Conservation (phyloP, 495 filamentous ascomycete species). For the Penicillium egyptiacum region DNA sequence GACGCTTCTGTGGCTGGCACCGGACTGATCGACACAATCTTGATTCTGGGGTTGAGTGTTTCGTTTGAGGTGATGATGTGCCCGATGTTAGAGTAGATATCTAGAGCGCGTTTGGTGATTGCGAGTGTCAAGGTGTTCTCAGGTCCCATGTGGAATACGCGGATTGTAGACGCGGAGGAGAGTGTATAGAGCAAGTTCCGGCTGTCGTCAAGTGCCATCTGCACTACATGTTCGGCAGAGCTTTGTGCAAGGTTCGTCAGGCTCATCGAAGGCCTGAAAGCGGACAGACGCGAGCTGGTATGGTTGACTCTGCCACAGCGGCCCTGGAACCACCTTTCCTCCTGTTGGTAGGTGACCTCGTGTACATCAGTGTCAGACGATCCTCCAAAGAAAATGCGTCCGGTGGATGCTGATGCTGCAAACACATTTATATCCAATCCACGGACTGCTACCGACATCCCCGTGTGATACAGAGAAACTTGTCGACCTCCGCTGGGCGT, state of each 20-base stretch:
- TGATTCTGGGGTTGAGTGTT: conserved; percentile 63
- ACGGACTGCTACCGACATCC: conserved; percentile 71
- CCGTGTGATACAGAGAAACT: conserved; percentile 78
- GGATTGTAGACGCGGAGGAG: conserved; percentile 78
- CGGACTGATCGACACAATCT: conserved; percentile 79
- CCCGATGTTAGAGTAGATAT: conserved; percentile 65
- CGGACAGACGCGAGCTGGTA: conserved; percentile 69
- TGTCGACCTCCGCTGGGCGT: conserved; percentile 62
- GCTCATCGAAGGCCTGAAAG: conserved; percentile 61
- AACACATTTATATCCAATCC: conserved; percentile 73
- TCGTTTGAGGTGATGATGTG: conserved; percentile 73
- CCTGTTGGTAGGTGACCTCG: conserved; percentile 92
- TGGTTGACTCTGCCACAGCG: conserved; percentile 82
- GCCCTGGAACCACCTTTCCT: conserved; percentile 92
- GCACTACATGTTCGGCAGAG: conserved; percentile 59
- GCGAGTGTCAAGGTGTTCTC: conserved; percentile 52
- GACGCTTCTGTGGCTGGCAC: conserved; percentile 78
- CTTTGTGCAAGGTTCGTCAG: conserved; percentile 47
- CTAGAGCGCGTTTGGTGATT: conserved; percentile 55
- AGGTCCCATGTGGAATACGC: conserved; percentile 75
- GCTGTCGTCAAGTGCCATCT: conserved; percentile 85
- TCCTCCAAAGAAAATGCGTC: conserved; percentile 91
- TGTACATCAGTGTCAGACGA: conserved; percentile 78
- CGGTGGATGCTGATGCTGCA: conserved; percentile 69
- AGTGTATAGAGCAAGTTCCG: conserved; percentile 87